Base-by-base conservation (phyloP, 441 rosid species). In the Dalechampia spathulata region DNA sequence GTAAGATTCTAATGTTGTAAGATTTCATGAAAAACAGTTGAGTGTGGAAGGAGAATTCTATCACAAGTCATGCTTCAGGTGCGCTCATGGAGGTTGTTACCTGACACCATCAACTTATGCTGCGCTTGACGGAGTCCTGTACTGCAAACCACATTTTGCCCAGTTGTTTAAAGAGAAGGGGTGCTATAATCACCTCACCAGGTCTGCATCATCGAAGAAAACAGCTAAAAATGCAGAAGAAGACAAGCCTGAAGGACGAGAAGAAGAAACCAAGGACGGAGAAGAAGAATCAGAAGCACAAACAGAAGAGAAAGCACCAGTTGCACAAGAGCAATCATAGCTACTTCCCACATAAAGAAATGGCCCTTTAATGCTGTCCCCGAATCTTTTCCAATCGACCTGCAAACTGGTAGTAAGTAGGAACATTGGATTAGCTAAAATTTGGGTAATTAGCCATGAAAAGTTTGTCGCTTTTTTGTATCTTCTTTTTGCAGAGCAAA, bases 111-210 rank as follows among this genome's bases (percentile, higher is more conserved):
- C 97, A 20, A 81, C 93, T 0, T 90, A 86, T 53, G 95, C 97
- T 26, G 83, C 97, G n/a, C 71, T 84, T 10, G 75, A 90, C 25
- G 79, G 93, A 0, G 82, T 84, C 46, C 74, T 90, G 4, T 90
- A 90, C 69, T 90, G 97, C 76, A 84, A 80, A 76, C 85, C 83
- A 62, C 97, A 90, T 67, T 90, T 86, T 25, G 75, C 84, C 60
- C 92, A 85, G 54, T 75, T 90, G 5, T 90, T 90, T 71, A 68
- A 86, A 66, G 93, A 79, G 80, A 90, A 90, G 68, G 97, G 95
- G 2, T 77, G 74, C 75, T 90, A 78, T 52, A 81, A 64, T 52
- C 85, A 86, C 36, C 83, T 84, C 53, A 83, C 79, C 41, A 68
- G 78, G 69, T 49, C 80, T 0, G 72, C 87, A 3, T 49, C 67